Conservation (phyloP, 345 rosid genomes). For the Zanthoxylum bungeanum region DNA sequence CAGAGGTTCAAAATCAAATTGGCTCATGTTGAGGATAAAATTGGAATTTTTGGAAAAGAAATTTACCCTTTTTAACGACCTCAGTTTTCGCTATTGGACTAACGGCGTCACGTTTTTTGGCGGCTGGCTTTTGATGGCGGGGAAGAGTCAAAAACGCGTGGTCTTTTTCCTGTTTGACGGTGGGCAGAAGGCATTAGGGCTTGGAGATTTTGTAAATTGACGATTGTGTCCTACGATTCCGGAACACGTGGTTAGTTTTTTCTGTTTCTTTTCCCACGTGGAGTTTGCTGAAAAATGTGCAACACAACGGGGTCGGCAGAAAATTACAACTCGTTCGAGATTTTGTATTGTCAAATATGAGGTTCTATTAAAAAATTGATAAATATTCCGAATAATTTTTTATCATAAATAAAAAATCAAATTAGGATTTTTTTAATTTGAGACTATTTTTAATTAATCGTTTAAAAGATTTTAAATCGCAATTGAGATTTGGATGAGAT, state of each 20-base stretch:
- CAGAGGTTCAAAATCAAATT: constrained; percentile 8
- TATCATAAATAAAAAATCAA: too few species aligned
- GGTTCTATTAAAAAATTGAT: too few species aligned
- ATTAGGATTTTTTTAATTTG: too few species aligned
- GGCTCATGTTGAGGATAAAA: background rate
- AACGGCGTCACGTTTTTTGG: background rate
- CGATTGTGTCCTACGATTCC: background rate
- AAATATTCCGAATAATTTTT: too few species aligned
- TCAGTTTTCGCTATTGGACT: background rate
- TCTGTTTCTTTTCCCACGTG: background rate
- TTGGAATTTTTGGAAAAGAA: background rate
- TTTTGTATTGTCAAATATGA: too few species aligned
- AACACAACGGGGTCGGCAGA: too few species aligned
- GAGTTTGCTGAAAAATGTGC: too few species aligned
- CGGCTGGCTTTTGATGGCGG: background rate
- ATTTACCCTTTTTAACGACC: background rate
- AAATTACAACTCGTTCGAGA: too few species aligned
- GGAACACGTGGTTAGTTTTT: background rate
- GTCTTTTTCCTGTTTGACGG: too few species aligned
- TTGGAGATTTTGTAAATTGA: background rate
- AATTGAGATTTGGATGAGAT: too few species aligned
- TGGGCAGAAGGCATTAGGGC: background rate
- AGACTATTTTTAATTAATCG: too few species aligned
- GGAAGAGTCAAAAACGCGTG: background rate
- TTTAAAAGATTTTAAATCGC: too few species aligned